These are phyloP conservation scores for Pythium rishiriense DNA, from an alignment of 352 stramenopile species.

Conservation along the genomic window DNA sequence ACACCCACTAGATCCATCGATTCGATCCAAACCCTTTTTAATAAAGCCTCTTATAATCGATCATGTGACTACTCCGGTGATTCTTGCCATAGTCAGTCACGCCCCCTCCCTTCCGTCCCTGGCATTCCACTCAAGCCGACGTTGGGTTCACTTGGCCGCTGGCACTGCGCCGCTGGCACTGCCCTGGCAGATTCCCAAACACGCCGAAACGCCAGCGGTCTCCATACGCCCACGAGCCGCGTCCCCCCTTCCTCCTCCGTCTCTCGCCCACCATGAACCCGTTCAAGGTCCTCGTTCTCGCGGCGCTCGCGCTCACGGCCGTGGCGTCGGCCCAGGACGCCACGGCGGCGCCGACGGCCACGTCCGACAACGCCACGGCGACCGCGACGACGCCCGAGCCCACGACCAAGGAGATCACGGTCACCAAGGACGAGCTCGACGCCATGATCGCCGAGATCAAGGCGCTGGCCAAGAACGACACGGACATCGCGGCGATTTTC, in stretches of 20 bases:
- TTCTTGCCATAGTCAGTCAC: not conserved
- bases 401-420: not conserved
- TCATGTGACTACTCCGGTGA: not conserved
- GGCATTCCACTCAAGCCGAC: not conserved
- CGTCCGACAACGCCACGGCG: not conserved
- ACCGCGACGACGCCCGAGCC: not conserved
- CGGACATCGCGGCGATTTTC: slow-evolving; percentile 14
- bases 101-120: too few species aligned
- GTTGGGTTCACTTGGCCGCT: slow-evolving; percentile 19
- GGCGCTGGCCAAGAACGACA: not conserved
- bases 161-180: too few species aligned
- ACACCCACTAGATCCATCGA: too few species aligned
- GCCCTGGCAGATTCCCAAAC: too few species aligned
- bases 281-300: slow-evolving; percentile 5
- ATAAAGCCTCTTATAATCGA: too few species aligned
- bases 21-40: too few species aligned
- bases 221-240: not conserved
- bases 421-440: slow-evolving; percentile 16
- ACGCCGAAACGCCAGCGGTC: not conserved
- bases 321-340: slow-evolving; percentile 2
- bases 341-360: not conserved
- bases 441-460: slow-evolving; percentile 18
- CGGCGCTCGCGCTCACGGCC: slow-evolving; percentile 3
- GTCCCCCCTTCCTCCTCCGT: not conserved
- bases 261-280: slow-evolving; percentile 11